Conservation (phyloP, 805 yeast genomes). For the Saccharomyces eubayanus region DNA sequence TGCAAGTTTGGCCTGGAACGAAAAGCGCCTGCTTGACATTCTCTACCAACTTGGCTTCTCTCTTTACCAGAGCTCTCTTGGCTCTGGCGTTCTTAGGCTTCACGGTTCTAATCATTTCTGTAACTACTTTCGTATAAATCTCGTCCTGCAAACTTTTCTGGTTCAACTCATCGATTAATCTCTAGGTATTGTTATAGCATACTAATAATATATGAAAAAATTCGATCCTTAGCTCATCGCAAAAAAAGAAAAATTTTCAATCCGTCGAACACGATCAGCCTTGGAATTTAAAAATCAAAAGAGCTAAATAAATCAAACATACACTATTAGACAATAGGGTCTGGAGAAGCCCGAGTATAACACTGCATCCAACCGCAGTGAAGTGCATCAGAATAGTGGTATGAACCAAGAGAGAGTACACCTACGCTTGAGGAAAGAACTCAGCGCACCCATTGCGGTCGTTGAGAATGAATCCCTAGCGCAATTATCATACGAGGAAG, state of each 20-base stretch:
- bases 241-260: not conserved
- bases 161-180: not conserved
- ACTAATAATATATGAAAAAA: not conserved
- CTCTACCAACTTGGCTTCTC: slow-evolving; percentile 81
- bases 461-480: slow-evolving; percentile 12
- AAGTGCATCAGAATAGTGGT: not conserved
- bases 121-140: not conserved
- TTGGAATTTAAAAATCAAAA: not conserved
- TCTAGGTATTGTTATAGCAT: not conserved
- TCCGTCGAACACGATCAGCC: not conserved
- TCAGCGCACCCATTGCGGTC: slow-evolving; percentile 25
- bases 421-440: slow-evolving; percentile 27
- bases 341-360: not conserved
- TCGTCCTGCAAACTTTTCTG: not conserved
- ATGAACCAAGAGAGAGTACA: not conserved
- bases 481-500: not conserved
- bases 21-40: slow-evolving; percentile 85
- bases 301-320: not conserved
- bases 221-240: not conserved
- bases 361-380: not conserved
- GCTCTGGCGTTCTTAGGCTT: slow-evolving; percentile 94
- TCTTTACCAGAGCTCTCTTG: slow-evolving; percentile 85
- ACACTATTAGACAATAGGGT: not conserved
- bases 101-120: slow-evolving; percentile 35
- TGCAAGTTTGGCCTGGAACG: slow-evolving; percentile 80